Evolutionary conservation across 139 green algal species (phyloP), one percentile per base, ranked within the genome.

Genomic region (Yamagishiella unicocca): DNA sequence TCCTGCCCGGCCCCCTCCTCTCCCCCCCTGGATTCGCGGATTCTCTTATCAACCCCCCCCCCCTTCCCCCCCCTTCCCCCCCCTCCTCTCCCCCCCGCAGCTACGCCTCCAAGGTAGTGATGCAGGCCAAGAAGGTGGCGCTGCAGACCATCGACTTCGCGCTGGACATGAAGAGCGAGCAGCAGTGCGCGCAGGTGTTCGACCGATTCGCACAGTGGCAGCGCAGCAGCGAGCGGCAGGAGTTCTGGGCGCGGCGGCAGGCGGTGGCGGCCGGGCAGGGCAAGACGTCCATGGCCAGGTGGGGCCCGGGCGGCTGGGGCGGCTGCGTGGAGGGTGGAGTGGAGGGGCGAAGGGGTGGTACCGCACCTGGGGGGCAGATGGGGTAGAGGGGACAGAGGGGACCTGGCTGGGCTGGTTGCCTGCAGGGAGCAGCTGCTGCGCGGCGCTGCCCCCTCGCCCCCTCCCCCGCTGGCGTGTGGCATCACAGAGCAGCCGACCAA

Each of bases 121-220:
- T 90, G 78, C 38, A 87, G 53, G 35, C 54, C 66, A 90, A 90
- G 50, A 86, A 85, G 79, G 43, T 46, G 55, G 64, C 64, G 10
- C 38, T 90, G 66, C 0, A 8, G 3, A 71, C 58, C 40, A 75
- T 90, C 5, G 79, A 90, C 40, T 90, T 90, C 37, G 68, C 86
- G 14, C 86, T 90, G 66, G 86, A 90, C 53, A 90, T 90, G 78
- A 74, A 90, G 71, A 37, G 21, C 1, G 86, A 90, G 72, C 37
- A 81, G 68, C 81, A 83, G 68, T 87, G 81, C 58, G 43, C 50
- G 14, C 45, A 25, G 19, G 25, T 90, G 8, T 90, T 90, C 21
- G 46, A 79, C 4, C 27, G 17, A 35, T 90, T 90, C 42, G 79
- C 68, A 8, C 5, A 22, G 8, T 88, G 79, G 86, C 68, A 85